Conservation (phyloP, 2,329 filamentous ascomycete genomes). For the Graphium sp. region DNA sequence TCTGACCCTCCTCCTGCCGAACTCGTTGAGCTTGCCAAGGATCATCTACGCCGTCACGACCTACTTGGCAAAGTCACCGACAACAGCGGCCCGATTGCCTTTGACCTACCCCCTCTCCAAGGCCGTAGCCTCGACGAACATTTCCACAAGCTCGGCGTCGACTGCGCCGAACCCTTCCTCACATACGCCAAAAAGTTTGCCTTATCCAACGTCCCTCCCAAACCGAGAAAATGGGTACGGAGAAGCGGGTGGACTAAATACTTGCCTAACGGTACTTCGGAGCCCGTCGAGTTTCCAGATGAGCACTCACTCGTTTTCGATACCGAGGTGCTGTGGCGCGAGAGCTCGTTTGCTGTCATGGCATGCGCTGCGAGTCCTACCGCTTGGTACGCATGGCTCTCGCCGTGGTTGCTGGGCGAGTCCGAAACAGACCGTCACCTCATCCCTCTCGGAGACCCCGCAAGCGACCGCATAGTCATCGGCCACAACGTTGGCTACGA, state of each 20-base stretch:
- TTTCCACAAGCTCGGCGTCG: conserved; percentile 74
- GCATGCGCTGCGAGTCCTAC: conserved; percentile 81
- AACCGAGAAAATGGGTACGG: conserved; percentile 55
- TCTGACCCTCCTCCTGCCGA: conserved; percentile 43
- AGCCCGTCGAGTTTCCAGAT: conserved; percentile 58
- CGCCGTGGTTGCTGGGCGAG: conserved; percentile 83
- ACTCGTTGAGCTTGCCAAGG: conserved; percentile 62
- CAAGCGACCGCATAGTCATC: conserved; percentile 59
- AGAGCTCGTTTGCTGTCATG: conserved; percentile 88
- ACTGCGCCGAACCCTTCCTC: conserved; percentile 75
- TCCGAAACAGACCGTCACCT: conserved; percentile 62
- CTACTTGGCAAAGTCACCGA: conserved; percentile 83
- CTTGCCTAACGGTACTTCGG: conserved; percentile 50
- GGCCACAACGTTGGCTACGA: conserved; percentile 97
- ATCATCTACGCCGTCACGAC: conserved; percentile 74
- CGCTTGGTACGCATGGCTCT: conserved; percentile 95
- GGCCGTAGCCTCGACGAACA: conserved; percentile 82
- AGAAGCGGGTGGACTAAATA: conserved; percentile 94
- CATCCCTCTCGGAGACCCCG: conserved; percentile 69
- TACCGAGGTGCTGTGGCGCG: conserved; percentile 92
- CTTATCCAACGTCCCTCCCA: conserved; percentile 36
- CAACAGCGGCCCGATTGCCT: conserved; percentile 56
- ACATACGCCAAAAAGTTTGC: conserved; percentile 60
- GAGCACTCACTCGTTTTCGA: conserved; percentile 82
- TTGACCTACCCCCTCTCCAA: conserved; percentile 67